phyloP scores from a whole-genome alignment of 371 early-diverging fungal genomes.

The Gilbertella persicaria region DNA sequence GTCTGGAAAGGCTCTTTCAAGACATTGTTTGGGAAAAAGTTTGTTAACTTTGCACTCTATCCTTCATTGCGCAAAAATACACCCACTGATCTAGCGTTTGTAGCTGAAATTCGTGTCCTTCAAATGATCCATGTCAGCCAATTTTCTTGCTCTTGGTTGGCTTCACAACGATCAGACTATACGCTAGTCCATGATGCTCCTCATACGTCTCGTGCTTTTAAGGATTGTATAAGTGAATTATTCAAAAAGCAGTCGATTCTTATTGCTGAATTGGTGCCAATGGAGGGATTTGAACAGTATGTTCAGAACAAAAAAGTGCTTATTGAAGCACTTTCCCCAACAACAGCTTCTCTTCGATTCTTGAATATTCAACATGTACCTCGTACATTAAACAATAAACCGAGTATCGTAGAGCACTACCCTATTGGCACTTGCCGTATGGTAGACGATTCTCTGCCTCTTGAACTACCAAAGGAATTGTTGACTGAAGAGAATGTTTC shows the following conservation, averaged over 20 bases:
- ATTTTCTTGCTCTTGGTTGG: slow-evolving; percentile 12
- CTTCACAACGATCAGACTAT: not conserved
- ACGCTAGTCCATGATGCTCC: slow-evolving; percentile 1
- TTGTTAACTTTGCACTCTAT: slow-evolving; percentile 7
- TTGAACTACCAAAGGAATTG: not conserved
- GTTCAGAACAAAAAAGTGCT: not conserved
- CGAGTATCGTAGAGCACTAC: not conserved
- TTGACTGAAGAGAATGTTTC: not conserved
- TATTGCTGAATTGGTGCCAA: slow-evolving; percentile 16
- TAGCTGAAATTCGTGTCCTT: slow-evolving; percentile 3
- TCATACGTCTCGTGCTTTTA: not conserved
- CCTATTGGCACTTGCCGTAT: slow-evolving; percentile 2
- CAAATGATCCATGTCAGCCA: slow-evolving; percentile 7
- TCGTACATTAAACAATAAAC: not conserved
- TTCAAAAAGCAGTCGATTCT: slow-evolving; percentile 1
- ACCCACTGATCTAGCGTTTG: not conserved
- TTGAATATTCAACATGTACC: slow-evolving; percentile 9
- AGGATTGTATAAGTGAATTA: slow-evolving; percentile 1
- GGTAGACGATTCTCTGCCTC: not conserved
- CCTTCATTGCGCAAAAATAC: not conserved
- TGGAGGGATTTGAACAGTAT: not conserved
- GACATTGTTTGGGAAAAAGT: not conserved
- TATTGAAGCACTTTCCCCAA: slow-evolving; percentile 11
- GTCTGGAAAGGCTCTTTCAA: slow-evolving; percentile 22
- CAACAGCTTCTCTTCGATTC: slow-evolving; percentile 11